Conservation (phyloP, 176 grass and related monocot species). For the Areca catechu region DNA sequence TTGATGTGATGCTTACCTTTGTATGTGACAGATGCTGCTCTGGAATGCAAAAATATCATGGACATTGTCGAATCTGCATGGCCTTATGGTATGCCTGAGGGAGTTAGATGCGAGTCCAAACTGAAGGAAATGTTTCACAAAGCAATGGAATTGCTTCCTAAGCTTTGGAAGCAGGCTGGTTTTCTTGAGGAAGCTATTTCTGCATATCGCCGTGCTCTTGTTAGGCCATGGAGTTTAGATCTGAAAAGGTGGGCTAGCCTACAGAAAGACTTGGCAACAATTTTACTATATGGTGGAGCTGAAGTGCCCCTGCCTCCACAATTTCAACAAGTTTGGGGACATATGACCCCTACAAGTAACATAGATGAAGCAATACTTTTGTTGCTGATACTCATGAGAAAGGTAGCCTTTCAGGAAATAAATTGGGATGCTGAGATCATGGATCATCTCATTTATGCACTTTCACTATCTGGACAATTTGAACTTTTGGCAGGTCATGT, state of each 20-base stretch:
- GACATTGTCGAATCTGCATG: conserved; percentile 88
- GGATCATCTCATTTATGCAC: conserved; percentile 72
- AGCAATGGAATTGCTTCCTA: conserved; percentile 82
- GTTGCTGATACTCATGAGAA: conserved; percentile 67
- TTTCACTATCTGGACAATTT: conserved; percentile 72
- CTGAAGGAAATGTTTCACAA: conserved; percentile 77
- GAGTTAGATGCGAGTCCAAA: conserved; percentile 60
- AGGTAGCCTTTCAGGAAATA: conserved; percentile 63
- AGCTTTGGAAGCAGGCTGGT: conserved; percentile 68
- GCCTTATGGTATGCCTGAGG: conserved; percentile 61
- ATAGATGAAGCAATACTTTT: conserved; percentile 75
- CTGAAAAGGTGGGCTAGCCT: conserved; percentile 51
- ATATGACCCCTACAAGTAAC: conserved; percentile 33
- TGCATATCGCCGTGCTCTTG: conserved; percentile 59
- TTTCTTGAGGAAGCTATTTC: conserved; percentile 72
- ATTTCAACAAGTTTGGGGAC: conserved; percentile 24
- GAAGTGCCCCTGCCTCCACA: conserved; percentile 43
- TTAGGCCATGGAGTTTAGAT: conserved; percentile 74
- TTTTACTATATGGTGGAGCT: conserved; percentile 75
- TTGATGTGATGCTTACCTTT: conserved; percentile 8
- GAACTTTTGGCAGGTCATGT: conserved; percentile 70
- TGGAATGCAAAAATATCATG: conserved; percentile 80
- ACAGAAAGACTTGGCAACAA: conserved; percentile 74
- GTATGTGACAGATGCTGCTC: conserved; percentile 65
- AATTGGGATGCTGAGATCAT: conserved; percentile 79